phyloP scores from a whole-genome alignment of 495 filamentous ascomycete species.

The Glonium stellatum region DNA sequence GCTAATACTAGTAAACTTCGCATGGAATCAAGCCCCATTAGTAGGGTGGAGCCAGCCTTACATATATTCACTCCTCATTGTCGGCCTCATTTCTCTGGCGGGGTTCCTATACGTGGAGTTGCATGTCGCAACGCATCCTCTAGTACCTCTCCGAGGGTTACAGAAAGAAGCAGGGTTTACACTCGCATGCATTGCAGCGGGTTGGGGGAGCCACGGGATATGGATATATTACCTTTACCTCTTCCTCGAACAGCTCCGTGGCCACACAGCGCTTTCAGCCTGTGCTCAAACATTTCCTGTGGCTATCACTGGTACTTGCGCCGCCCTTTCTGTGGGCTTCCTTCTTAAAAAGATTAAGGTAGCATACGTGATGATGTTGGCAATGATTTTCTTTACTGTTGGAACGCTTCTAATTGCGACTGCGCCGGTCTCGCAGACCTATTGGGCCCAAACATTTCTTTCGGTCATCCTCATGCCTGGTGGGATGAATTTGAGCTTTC shows the following conservation, averaged over 20 bases:
- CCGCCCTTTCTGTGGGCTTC: slow-evolving; percentile 41
- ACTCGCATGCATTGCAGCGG: slow-evolving; percentile 41
- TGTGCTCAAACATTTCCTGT: slow-evolving; percentile 38
- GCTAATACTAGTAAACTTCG: slow-evolving; percentile 44
- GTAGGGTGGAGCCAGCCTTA: slow-evolving; percentile 44
- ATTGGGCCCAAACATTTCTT: slow-evolving; percentile 58
- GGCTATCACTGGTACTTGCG: slow-evolving; percentile 36
- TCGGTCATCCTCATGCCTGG: slow-evolving; percentile 49
- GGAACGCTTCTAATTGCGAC: slow-evolving; percentile 41
- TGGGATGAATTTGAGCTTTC: slow-evolving; percentile 60
- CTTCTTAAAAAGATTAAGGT: slow-evolving; percentile 38
- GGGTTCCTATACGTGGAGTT: slow-evolving; percentile 42
- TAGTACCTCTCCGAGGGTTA: slow-evolving; percentile 42
- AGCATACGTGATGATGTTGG: slow-evolving; percentile 45
- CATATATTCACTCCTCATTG: slow-evolving; percentile 42
- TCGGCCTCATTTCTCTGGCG: slow-evolving; percentile 39
- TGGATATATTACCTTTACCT: slow-evolving; percentile 45
- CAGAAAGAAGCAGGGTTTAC: slow-evolving; percentile 39
- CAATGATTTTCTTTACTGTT: slow-evolving; percentile 40
- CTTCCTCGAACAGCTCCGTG: slow-evolving; percentile 37
- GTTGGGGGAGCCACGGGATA: slow-evolving; percentile 44
- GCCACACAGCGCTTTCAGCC: slow-evolving; percentile 35
- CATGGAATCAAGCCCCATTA: slow-evolving; percentile 46
- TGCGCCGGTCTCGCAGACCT: slow-evolving; percentile 44
- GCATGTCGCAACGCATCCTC: slow-evolving; percentile 34